Base-by-base conservation (phyloP, 2,329 filamentous ascomycete genomes). In the Cylindrodendrum hubeiense region DNA sequence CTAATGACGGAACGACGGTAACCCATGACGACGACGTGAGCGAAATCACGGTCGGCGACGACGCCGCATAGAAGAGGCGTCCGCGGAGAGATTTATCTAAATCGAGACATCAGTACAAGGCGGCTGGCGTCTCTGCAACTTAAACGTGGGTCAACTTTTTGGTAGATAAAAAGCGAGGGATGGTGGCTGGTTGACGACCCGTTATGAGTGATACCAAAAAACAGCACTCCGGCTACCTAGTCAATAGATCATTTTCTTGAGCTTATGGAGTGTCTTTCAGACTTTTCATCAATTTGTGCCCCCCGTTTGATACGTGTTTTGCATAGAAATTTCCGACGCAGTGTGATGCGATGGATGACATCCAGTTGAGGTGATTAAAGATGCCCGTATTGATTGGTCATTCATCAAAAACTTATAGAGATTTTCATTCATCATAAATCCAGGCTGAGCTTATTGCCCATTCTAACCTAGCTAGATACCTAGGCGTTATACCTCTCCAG, bases 161-260 rank as follows among this genome's bases (percentile, higher is more conserved):
- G 68, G 55, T 74, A 74, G 68, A 72, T 67, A 58, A 68, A 62
- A 69, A 51, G 63, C 56, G 68, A 67, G 59, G 69, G 66, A 66
- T 63, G 64, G 67, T 69, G 67, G 68, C 65, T 70, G 67, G 69
- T 71, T 74, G 71, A 72, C 59, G 60, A 70, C 63, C 69, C 64
- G 71, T 74, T 63, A 74, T 66, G 72, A 74, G 72, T 72, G 72
- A 74, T 74, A 74, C 63, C 71, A 74, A 65, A 74, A 67, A 60
- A 64, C 61, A 71, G 65, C 72, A 74, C 72, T 74, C 72, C 69
- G 65, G 67, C 53, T 68, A 70, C 66, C 65, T 67, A 66, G 69
- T 71, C 72, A 73, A 71, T 73, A 74, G 68, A 74, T 66, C 65
- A 66, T 67, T 74, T 74, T 67, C 67, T 73, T 71, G 55, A 65